Percentiles rank a stretch among this genome's conserved stretches.
Evolutionary conservation across 805 yeast species (phyloP).

Genomic region (Pichia insulana): DNA sequence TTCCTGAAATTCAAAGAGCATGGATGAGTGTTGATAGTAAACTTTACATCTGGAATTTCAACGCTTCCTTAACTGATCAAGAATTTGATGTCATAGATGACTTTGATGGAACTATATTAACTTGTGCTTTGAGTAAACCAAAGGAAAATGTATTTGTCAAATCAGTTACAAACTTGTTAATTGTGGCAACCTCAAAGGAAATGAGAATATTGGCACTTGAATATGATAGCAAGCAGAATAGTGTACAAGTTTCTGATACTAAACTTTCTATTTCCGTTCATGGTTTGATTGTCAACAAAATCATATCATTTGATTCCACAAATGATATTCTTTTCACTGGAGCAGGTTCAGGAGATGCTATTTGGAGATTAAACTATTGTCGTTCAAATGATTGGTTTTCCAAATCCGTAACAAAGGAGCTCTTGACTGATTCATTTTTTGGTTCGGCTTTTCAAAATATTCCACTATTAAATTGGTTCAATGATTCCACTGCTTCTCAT

Average conservation of each 20-base stretch:
- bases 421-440: constrained; percentile 63
- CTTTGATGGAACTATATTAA: constrained; percentile 64
- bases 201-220: constrained; percentile 71
- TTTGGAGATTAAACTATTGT: constrained; percentile 84
- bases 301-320: constrained; percentile 50
- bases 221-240: constrained; percentile 29
- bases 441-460: constrained; percentile 41
- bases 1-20: constrained; percentile 69
- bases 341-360: constrained; percentile 62
- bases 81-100: constrained; percentile 80
- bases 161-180: constrained; percentile 59
- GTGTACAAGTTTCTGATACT: constrained; percentile 69
- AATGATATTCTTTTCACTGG: constrained; percentile 83
- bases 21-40: constrained; percentile 84
- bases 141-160: constrained; percentile 73
- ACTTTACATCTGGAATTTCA: constrained; percentile 76
- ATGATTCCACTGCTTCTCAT: constrained; percentile 15
- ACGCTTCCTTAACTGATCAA: constrained; percentile 32
- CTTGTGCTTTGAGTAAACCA: constrained; percentile 75
- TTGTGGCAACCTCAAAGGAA: constrained; percentile 74
- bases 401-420: constrained; percentile 72
- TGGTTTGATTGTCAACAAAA: constrained; percentile 63
- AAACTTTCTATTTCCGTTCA: constrained; percentile 72
- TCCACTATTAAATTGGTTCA: constrained; percentile 23
- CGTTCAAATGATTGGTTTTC: constrained; percentile 81